Conservation (phyloP, 179 eudicot species). For the Silene coronaria region DNA sequence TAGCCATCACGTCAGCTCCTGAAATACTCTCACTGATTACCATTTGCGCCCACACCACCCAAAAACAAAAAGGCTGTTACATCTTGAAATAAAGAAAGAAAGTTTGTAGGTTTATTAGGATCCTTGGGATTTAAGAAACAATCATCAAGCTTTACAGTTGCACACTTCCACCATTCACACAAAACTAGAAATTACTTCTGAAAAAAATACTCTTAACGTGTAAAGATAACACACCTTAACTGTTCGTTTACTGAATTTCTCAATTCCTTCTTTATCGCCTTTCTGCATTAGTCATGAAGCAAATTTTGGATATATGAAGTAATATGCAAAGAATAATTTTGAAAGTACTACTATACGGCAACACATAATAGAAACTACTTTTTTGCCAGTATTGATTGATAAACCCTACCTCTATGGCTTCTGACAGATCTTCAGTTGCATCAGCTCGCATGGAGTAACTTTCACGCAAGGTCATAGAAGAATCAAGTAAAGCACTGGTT, state of each 20-base stretch:
- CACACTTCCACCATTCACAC: neutral
- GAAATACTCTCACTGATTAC: neutral
- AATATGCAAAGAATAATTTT: neutral
- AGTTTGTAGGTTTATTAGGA: neutral
- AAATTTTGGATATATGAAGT: neutral
- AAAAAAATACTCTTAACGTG: neutral
- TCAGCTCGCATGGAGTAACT: conserved; percentile 85
- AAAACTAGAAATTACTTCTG: neutral
- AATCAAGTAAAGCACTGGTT: conserved; percentile 9
- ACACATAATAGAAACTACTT: neutral
- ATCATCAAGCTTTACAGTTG: neutral
- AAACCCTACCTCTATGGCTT: conserved; percentile 62
- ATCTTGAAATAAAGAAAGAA: neutral
- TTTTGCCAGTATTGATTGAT: neutral
- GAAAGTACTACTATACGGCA: conserved; percentile 1
- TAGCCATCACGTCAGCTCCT: neutral
- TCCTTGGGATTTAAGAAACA: neutral
- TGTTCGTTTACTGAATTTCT: conserved; percentile 93
- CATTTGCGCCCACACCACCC: neutral
- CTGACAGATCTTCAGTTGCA: conserved; percentile 70
- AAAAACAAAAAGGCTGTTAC: neutral
- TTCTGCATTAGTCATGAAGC: conserved; percentile 39
- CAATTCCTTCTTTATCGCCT: conserved; percentile 79
- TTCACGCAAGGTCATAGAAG: conserved; percentile 20
- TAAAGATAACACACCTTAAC: conserved; percentile 57